These are phyloP conservation scores for Bromus sterilis DNA, from an alignment of 176 grass and related monocot species.

Conservation along the genomic window DNA sequence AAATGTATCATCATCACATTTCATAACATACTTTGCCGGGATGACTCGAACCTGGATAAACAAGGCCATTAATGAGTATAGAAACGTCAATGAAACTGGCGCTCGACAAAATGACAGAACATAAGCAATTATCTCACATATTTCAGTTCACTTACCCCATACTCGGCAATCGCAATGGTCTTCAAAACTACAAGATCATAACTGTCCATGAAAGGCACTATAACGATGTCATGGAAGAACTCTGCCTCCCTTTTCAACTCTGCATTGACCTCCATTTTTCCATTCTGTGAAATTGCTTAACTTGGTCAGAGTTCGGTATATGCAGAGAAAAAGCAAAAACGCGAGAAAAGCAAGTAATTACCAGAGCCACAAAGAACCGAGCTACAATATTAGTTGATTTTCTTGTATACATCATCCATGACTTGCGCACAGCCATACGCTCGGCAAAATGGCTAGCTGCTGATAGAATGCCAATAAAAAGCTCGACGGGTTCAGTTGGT, in stretches of 20 bases:
- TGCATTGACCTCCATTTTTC: constrained; percentile 73
- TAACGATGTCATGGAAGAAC: constrained; percentile 89
- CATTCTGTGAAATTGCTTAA: constrained; percentile 45
- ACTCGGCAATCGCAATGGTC: constrained; percentile 90
- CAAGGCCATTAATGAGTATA: background rate
- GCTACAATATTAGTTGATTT: constrained; percentile 79
- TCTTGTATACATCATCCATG: constrained; percentile 82
- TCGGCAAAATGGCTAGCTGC: constrained; percentile 93
- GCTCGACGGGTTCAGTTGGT: constrained; percentile 69
- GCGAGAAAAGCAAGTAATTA: constrained; percentile 23
- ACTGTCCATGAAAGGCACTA: constrained; percentile 93
- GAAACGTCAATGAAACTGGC: background rate
- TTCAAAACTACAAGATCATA: constrained; percentile 97
- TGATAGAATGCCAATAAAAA: constrained; percentile 94
- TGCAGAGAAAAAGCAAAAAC: background rate
- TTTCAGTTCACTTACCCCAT: constrained; percentile 61
- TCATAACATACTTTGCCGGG: constrained; percentile 88
- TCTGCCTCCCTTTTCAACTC: constrained; percentile 80
- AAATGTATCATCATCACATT: constrained; percentile 96
- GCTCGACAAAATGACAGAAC: background rate
- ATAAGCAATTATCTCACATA: background rate
- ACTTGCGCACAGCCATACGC: constrained; percentile 92
- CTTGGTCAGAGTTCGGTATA: background rate
- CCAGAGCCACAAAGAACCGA: constrained; percentile 96
- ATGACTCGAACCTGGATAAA: constrained; percentile 62